phyloP scores from a whole-genome alignment of 768 basidiomycete species.

The Lyophyllum atratum region DNA sequence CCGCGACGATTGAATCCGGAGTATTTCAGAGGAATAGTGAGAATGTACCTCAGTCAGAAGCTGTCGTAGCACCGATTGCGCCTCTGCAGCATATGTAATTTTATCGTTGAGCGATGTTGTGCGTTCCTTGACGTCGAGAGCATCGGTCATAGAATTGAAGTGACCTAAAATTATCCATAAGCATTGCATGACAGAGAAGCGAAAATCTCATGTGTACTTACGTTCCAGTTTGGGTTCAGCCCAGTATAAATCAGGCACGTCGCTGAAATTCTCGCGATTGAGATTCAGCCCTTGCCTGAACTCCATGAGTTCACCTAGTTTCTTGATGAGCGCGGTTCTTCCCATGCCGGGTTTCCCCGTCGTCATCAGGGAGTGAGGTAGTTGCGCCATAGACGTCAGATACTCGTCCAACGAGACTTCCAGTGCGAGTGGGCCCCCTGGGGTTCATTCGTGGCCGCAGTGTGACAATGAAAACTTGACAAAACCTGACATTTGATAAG shows the following conservation, averaged over 20 bases:
- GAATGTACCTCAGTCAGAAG: constrained; percentile 80
- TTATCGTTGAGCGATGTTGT: constrained; percentile 88
- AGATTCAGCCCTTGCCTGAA: constrained; percentile 92
- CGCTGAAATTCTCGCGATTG: constrained; percentile 85
- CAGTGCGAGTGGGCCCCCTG: constrained; percentile 83
- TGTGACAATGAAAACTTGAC: too few relatives aligned
- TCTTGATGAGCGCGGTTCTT: constrained; percentile 83
- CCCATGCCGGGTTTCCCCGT: constrained; percentile 86
- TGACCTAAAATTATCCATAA: constrained; percentile 48
- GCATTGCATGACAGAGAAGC: background rate
- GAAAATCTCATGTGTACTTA: constrained; percentile 30
- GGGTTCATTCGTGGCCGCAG: too few relatives aligned
- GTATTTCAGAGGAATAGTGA: background rate
- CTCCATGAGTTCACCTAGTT: constrained; percentile 88
- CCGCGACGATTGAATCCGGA: background rate
- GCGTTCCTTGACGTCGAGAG: constrained; percentile 84
- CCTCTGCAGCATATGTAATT: constrained; percentile 87
- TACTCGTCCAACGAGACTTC: constrained; percentile 84
- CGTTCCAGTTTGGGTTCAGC: constrained; percentile 88
- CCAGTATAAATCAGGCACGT: constrained; percentile 94
- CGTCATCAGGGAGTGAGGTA: constrained; percentile 74
- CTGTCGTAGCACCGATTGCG: constrained; percentile 88
- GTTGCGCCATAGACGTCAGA: constrained; percentile 75
- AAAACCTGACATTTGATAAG: too few relatives aligned
- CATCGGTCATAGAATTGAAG: constrained; percentile 83